Percentiles rank a stretch among this genome's conserved stretches.
phyloP scores from a whole-genome alignment of 2,329 filamentous ascomycete genomes.

The Emmonsiellopsis sp. region DNA sequence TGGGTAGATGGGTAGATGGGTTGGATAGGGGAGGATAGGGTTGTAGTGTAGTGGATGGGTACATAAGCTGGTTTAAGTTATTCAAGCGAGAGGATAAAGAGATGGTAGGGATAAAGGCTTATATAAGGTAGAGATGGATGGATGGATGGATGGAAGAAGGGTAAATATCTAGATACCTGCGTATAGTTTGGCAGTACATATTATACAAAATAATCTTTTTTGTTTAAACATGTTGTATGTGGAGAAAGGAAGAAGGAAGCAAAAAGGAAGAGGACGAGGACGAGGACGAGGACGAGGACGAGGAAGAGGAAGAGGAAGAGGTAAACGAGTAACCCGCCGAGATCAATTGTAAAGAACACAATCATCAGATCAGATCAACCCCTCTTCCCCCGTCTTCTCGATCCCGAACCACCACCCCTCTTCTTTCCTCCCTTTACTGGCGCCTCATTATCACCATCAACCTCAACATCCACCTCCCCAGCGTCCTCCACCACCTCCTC shows the following conservation, averaged over 20 bases:
- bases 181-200: no score
- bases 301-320: background rate
- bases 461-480: conserved; percentile 8
- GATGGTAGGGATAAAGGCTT: no score
- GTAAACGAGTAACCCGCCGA: background rate
- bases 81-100: no score
- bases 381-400: background rate
- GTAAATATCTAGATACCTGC: no score
- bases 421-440: background rate
- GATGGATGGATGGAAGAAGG: no score
- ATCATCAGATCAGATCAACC: background rate
- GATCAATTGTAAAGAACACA: background rate
- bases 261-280: background rate
- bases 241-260: background rate
- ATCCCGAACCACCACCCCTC: background rate
- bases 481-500: conserved; percentile 15
- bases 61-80: no score
- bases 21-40: no score
- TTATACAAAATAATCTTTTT: no score
- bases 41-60: no score
- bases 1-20: no score
- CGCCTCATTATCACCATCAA: background rate
- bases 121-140: no score
- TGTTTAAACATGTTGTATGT: background rate
- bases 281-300: background rate